These are phyloP conservation scores for Diddensiella santjacobensis DNA, from an alignment of 805 yeast species.

Conservation along the genomic window DNA sequence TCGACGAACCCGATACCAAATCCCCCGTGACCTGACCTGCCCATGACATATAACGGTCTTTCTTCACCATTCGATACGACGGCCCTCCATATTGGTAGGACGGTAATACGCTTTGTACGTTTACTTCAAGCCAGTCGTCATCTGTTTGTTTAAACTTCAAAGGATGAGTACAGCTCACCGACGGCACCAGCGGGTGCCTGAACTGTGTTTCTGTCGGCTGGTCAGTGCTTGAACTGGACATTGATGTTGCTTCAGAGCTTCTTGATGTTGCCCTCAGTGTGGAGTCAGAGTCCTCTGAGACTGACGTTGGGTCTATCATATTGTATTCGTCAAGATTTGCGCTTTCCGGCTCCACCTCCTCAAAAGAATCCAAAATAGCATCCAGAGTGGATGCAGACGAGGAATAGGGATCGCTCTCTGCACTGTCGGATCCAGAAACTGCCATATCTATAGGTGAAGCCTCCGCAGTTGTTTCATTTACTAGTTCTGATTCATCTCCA, in stretches of 20 bases:
- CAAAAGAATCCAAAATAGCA: conserved; percentile 25
- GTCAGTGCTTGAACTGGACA: background rate
- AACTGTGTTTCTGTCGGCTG: conserved; percentile 5
- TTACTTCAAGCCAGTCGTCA: conserved; percentile 22
- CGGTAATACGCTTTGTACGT: background rate
- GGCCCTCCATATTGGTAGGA: conserved; percentile 1
- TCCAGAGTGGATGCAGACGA: conserved; percentile 27
- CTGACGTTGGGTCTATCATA: background rate
- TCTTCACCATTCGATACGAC: background rate
- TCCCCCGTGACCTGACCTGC: conserved; percentile 22
- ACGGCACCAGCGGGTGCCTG: conserved; percentile 21
- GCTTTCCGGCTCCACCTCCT: conserved; percentile 1
- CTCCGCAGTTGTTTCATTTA: background rate
- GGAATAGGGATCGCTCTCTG: conserved; percentile 17
- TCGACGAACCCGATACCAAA: conserved; percentile 21
- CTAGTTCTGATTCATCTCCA: background rate
- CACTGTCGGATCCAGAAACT: background rate
- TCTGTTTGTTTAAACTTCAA: conserved; percentile 22
- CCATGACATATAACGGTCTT: conserved; percentile 13
- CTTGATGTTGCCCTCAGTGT: background rate
- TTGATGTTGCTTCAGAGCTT: background rate
- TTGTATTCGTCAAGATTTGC: background rate
- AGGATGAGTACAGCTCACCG: conserved; percentile 17
- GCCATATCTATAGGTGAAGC: background rate
- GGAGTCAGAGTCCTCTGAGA: background rate